phyloP scores from a whole-genome alignment of 768 basidiomycete genomes.

The Psilocybe cubensis region DNA sequence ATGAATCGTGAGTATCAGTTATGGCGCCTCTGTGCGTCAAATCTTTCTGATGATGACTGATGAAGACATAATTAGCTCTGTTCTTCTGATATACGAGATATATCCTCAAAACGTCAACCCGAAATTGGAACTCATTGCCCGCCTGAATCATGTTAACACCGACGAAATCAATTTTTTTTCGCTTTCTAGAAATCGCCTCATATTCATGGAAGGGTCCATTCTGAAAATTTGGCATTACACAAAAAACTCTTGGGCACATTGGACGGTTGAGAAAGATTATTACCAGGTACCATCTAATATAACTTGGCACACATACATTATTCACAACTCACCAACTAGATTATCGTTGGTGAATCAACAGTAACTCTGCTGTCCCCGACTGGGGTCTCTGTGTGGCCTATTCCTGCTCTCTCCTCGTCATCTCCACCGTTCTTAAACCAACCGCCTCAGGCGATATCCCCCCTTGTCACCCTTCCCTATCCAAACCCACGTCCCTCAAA shows the following conservation, averaged over 20 bases:
- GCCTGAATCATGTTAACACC: neutral
- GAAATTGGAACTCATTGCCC: conserved; percentile 8
- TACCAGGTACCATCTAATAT: conserved; percentile 9
- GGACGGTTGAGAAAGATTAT: conserved; percentile 15
- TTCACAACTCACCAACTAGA: conserved; percentile 4
- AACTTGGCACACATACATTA: neutral
- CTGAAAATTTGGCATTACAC: conserved; percentile 22
- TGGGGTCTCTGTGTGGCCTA: conserved; percentile 14
- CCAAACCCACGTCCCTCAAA: neutral
- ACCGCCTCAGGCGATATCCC: neutral
- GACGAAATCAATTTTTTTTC: conserved; percentile 12
- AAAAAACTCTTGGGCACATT: conserved; percentile 15
- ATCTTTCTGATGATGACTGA: neutral
- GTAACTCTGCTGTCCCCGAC: conserved; percentile 10
- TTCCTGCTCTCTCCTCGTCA: conserved; percentile 2
- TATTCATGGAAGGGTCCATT: conserved; percentile 9
- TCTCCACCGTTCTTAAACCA: conserved; percentile 1
- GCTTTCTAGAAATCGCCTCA: conserved; percentile 7
- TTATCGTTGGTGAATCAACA: conserved; percentile 6
- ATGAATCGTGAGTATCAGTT: neutral
- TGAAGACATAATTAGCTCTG: neutral
- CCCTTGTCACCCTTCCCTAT: neutral
- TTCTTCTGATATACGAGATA: conserved; percentile 15
- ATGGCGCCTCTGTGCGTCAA: neutral
- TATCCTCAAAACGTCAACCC: conserved; percentile 11